A percentile compares a stretch with the other conserved stretches of the same genome.
phyloP scores from a whole-genome alignment of 495 filamentous ascomycete species.

The Tuber magnatum region DNA sequence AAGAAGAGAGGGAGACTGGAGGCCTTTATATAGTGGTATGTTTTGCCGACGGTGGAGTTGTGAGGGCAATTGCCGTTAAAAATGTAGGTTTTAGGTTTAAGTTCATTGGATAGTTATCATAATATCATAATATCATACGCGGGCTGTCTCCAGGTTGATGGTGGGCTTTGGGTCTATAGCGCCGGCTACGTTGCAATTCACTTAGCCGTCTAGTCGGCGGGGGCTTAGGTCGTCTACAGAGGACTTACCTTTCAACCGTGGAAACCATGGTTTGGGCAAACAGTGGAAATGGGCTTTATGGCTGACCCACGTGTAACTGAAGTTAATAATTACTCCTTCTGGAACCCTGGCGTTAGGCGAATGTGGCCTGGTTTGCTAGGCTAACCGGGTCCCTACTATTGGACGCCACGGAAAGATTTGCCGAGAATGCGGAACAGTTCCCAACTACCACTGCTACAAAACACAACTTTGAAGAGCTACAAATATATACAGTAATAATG shows the following conservation, averaged over 20 bases:
- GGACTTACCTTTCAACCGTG: background rate
- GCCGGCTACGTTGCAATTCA: background rate
- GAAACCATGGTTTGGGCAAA: background rate
- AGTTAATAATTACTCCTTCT: background rate
- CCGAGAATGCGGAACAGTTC: background rate
- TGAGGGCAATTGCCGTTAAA: background rate
- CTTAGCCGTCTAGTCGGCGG: background rate
- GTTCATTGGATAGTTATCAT: background rate
- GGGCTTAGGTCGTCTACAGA: background rate
- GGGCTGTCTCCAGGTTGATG: too few relatives aligned
- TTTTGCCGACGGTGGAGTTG: background rate
- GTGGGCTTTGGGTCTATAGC: too few relatives aligned
- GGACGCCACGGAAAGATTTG: background rate
- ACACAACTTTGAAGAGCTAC: background rate
- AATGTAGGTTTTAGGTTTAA: too few relatives aligned
- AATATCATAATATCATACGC: too few relatives aligned
- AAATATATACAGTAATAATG: background rate
- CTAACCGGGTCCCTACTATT: background rate
- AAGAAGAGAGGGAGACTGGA: background rate
- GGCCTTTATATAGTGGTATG: background rate
- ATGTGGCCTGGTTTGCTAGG: background rate
- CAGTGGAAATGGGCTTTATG: background rate
- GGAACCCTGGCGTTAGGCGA: background rate
- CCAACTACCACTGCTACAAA: background rate
- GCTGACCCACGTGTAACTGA: background rate